phyloP scores from a whole-genome alignment of 73 alveolate genomes.

The Stentor roeselii region DNA sequence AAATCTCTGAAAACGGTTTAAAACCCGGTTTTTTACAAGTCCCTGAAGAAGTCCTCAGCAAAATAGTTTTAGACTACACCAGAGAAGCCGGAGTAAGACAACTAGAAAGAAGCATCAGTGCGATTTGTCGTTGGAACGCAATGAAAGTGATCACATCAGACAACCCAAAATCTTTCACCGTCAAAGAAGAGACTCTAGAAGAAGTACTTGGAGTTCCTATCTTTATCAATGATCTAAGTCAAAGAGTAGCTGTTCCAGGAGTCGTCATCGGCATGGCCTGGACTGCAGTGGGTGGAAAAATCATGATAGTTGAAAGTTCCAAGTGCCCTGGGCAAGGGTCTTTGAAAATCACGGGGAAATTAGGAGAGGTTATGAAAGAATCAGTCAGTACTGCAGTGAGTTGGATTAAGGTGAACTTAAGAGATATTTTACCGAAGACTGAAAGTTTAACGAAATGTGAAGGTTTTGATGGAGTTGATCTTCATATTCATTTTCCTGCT shows the following conservation, averaged over 20 bases:
- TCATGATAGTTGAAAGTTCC: conserved; percentile 68
- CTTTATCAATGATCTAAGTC: conserved; percentile 27
- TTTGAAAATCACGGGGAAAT: conserved; percentile 76
- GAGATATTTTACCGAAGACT: conserved; percentile 33
- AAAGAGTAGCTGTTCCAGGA: conserved; percentile 46
- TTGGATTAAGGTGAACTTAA: conserved; percentile 56
- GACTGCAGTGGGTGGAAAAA: conserved; percentile 79
- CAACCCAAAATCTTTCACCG: neutral
- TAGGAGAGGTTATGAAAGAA: conserved; percentile 87
- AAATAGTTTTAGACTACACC: conserved; percentile 55
- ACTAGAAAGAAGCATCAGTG: conserved; percentile 75
- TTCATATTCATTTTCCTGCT: conserved; percentile 89
- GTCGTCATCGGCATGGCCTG: conserved; percentile 81
- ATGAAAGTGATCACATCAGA: conserved; percentile 40
- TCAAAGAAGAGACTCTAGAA: neutral
- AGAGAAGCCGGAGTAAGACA: conserved; percentile 81
- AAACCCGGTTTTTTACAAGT: conserved; percentile 63
- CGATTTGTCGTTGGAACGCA: conserved; percentile 71
- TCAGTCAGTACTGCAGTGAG: conserved; percentile 4
- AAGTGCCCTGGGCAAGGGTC: conserved; percentile 50
- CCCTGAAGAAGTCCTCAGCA: conserved; percentile 42
- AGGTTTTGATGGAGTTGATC: conserved; percentile 57
- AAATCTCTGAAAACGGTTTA: conserved; percentile 75
- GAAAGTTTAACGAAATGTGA: conserved; percentile 31
- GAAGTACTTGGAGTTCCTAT: neutral